Conservation (phyloP, 805 yeast genomes). For the Saccharomycopsis sp. region DNA sequence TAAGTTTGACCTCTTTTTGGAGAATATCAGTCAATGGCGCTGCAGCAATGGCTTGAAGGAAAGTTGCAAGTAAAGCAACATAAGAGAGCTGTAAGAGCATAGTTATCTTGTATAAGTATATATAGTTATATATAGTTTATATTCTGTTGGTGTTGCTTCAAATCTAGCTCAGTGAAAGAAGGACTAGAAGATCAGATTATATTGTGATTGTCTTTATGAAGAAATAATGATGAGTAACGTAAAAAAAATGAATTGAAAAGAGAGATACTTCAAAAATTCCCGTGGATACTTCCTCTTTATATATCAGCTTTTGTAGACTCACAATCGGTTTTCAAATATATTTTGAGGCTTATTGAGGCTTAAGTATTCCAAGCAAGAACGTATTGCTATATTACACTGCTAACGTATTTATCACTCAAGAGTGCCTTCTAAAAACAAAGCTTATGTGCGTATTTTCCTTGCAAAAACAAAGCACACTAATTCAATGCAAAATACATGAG, state of each 20-base stretch:
- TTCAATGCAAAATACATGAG: not conserved
- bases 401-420: too few species aligned
- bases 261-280: too few species aligned
- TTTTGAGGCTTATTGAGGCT: too few species aligned
- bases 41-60: conserved; percentile 1
- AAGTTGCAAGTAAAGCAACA: not conserved
- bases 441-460: not conserved
- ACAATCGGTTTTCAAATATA: too few species aligned
- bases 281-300: too few species aligned
- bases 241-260: not conserved
- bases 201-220: too few species aligned
- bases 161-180: not conserved
- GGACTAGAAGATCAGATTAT: too few species aligned
- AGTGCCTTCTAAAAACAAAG: not conserved
- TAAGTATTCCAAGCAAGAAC: too few species aligned
- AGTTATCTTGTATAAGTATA: not conserved
- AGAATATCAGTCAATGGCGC: conserved; percentile 1
- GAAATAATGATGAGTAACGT: not conserved
- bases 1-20: not conserved
- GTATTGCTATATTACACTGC: too few species aligned
- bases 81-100: not conserved
- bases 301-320: too few species aligned
- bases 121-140: not conserved
- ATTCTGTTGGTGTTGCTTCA: not conserved
- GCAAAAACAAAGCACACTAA: too few species aligned